phyloP scores from a whole-genome alignment of 2,329 filamentous ascomycete genomes.

The Dichotomopilus funicola region DNA sequence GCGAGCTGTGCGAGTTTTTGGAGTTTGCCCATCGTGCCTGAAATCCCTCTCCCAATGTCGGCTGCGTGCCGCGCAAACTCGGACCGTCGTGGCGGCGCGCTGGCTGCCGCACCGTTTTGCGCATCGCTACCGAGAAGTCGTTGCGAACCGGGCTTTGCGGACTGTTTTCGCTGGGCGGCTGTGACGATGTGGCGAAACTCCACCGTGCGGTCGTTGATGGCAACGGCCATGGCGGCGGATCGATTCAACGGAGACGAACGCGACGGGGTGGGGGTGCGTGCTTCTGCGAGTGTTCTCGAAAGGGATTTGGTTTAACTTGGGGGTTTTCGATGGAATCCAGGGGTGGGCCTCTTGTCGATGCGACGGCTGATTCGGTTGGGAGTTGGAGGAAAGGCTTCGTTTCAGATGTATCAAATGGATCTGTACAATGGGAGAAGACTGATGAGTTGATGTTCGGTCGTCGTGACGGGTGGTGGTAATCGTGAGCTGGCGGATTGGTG shows the following conservation, averaged over 20 bases:
- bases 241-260: neutral
- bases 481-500: constrained; percentile 7
- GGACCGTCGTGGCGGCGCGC: constrained; percentile 57
- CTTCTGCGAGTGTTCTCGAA: neutral
- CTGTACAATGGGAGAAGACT: too few relatives aligned
- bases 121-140: constrained; percentile 64
- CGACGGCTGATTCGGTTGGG: neutral
- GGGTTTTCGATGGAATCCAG: constrained; percentile 1
- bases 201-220: constrained; percentile 92
- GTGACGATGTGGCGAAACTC: constrained; percentile 91
- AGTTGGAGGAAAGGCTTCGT: too few relatives aligned
- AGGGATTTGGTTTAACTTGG: neutral
- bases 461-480: neutral
- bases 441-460: too few relatives aligned
- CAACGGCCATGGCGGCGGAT: constrained; percentile 51
- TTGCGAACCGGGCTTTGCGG: constrained; percentile 70
- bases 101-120: constrained; percentile 59
- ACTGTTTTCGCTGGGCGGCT: constrained; percentile 75
- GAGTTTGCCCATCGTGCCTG: constrained; percentile 87
- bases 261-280: neutral
- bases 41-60: constrained; percentile 86
- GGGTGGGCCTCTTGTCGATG: neutral
- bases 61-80: constrained; percentile 91
- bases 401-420: too few relatives aligned
- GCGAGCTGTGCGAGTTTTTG: constrained; percentile 91